phyloP scores from a whole-genome alignment of 73 alveolate species.

The Blepharisma japonicum region DNA sequence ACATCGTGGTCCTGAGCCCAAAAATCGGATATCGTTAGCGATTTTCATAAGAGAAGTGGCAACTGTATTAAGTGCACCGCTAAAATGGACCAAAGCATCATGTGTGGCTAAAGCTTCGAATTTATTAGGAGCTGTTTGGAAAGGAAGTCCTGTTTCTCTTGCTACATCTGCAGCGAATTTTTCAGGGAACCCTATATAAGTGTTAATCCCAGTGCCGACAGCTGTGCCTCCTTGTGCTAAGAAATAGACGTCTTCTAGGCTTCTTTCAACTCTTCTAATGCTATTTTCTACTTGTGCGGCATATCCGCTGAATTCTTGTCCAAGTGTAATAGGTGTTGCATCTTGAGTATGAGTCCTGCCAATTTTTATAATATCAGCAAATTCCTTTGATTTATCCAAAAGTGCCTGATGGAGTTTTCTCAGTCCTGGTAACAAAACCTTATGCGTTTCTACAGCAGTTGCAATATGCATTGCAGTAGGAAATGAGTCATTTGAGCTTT shows the following conservation, averaged over 20 bases:
- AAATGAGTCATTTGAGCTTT: slow-evolving; percentile 97
- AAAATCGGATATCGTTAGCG: slow-evolving; percentile 96
- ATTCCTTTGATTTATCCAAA: slow-evolving; percentile 81
- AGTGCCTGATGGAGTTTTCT: slow-evolving; percentile 59
- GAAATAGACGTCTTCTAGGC: slow-evolving; percentile 72
- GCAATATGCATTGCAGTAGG: slow-evolving; percentile 99
- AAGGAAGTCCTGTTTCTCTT: slow-evolving; percentile 90
- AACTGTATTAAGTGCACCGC: slow-evolving; percentile 90
- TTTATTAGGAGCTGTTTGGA: slow-evolving; percentile 85
- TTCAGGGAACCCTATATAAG: slow-evolving; percentile 89
- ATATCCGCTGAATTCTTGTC: slow-evolving; percentile 98
- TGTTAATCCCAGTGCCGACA: slow-evolving; percentile 99
- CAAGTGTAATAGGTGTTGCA: slow-evolving; percentile 99
- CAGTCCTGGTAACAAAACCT: slow-evolving; percentile 57
- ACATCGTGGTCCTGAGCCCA: slow-evolving; percentile 99
- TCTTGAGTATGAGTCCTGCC: slow-evolving; percentile 99
- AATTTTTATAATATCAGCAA: slow-evolving; percentile 88
- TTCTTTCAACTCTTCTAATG: slow-evolving; percentile 70
- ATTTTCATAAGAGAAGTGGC: slow-evolving; percentile 95
- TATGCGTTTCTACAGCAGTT: slow-evolving; percentile 73
- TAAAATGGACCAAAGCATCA: slow-evolving; percentile 93
- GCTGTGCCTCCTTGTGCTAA: slow-evolving; percentile 99
- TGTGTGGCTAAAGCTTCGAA: slow-evolving; percentile 95
- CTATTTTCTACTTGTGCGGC: slow-evolving; percentile 78
- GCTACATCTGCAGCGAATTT: slow-evolving; percentile 53